These are phyloP conservation scores for Curvularia lunata DNA, from an alignment of 2,329 filamentous ascomycete genomes.

Conservation along the genomic window DNA sequence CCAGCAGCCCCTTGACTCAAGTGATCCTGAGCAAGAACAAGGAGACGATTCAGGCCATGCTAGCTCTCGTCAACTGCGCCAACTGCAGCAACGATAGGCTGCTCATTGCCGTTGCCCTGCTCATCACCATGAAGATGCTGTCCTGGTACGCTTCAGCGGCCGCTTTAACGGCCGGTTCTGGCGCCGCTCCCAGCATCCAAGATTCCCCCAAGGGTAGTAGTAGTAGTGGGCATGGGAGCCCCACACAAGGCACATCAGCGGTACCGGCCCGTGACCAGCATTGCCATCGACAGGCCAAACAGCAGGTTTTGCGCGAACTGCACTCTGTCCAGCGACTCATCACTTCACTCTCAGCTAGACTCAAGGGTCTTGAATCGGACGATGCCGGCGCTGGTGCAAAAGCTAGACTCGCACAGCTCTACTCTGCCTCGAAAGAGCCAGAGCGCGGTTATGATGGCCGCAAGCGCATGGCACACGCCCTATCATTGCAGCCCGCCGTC, in stretches of 20 bases:
- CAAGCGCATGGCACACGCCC: neutral
- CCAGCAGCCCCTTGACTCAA: conserved; percentile 1
- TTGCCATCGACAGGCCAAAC: conserved; percentile 8
- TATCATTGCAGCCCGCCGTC: neutral
- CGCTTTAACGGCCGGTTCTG: conserved; percentile 1
- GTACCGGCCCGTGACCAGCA: neutral
- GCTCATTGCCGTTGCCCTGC: conserved; percentile 8
- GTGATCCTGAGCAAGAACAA: conserved; percentile 11
- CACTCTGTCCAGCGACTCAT: conserved; percentile 12
- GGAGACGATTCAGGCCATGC: conserved; percentile 8
- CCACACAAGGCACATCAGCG: neutral
- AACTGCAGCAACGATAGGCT: conserved; percentile 7
- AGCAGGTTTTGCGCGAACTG: conserved; percentile 13
- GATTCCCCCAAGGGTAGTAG: neutral
- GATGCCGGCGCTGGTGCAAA: neutral
- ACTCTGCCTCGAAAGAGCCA: neutral
- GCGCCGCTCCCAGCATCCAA: neutral
- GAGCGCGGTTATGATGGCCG: neutral
- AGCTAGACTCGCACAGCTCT: neutral
- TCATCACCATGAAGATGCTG: conserved; percentile 13
- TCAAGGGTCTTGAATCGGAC: conserved; percentile 2
- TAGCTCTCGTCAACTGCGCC: conserved; percentile 5
- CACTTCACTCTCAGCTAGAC: conserved; percentile 6
- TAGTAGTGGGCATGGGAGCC: neutral
- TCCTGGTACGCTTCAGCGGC: conserved; percentile 11